Base-by-base conservation (phyloP, 768 basidiomycete genomes). In the Tricholoma flavovirens region DNA sequence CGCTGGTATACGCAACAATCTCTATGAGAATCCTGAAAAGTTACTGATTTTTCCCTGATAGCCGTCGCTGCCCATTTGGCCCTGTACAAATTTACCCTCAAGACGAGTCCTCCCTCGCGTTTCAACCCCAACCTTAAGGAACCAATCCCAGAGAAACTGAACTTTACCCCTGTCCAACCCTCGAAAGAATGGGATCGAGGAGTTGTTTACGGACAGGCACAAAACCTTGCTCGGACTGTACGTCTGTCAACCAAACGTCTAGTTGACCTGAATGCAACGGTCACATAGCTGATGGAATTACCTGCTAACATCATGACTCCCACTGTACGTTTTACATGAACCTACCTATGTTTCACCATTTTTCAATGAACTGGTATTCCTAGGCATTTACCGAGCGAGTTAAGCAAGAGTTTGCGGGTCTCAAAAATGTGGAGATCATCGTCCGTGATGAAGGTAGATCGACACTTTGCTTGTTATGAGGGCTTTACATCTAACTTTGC, bases 271-370 rank as follows among this genome's bases (percentile, higher is more conserved):
- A 29, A 15, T 3, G 10, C 3, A 49, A 9, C 17, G 2, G 24
- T 30, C 30, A 17, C 11, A 26, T 67, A 91, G 87, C 77, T 94
- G 48, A 86, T 83, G 83, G 93, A 94, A 70, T 72, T 89, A 5
- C 93, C 93, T 51, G 91, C 83, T 1, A 94, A 94, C 68, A 82
- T 93, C 69, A 74, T 91, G 76, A 93, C 90, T 1, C 92, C 91
- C 8, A 90, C 90, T 12, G 86, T 86, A 62, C 43, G 77, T 67
- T 51, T 45, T 51, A 5, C 36, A 48, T 46, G 36, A 11, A 26
- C 49, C n/a, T 30, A 22, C 33, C 14, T 42, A 36, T 43, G 21
- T 22, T 40, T 40, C 38, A 40, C 17, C 19, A 30, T 53, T 6
- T 51, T 26, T 26, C 24, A 32, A 5, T 21, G 45, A 21, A 32